Base-by-base conservation (phyloP, 2,329 filamentous ascomycete species). In the Ophiostoma pallidulum region DNA sequence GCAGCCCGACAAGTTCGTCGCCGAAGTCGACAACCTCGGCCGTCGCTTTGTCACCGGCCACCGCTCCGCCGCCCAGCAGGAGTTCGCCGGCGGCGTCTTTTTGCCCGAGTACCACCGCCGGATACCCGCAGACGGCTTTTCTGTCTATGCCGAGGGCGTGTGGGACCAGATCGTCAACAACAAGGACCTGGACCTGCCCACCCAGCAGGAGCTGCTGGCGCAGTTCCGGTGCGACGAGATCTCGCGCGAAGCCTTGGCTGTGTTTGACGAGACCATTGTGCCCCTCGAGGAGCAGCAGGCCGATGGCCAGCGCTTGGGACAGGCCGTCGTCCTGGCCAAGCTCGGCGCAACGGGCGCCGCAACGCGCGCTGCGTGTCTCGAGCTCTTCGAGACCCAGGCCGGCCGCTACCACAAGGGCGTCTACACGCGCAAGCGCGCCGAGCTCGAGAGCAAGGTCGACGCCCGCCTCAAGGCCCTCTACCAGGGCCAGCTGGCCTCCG, bases 91-190 rank as follows among this genome's bases (percentile, higher is more conserved):
- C 13, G 86, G 86, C 4, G 77, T 98, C 4, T 92, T 98, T 62
- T 69, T 97, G 37, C 84, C 92, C 19, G 90, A 96, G 59, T 98
- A 98, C 63, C 92, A 98, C 67, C 78, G 92, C 52, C 78, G 92
- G 49, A 98, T 98, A 54, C 92, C 92, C 10, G 92, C 92, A 9
- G 92, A 98, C 64, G 92, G 92, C n/a, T 92, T 97, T 62, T 86
- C 91, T 0, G 75, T 89, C 51, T 98, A 98, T 59, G 90, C 92
- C 0, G 82, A 92, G 62, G 88, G 90, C 35, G 80, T 98, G 38
- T 98, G 92, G 92, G 90, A 97, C 59, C 91, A 97, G 67, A 98
- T 98, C 61, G 90, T 95, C 58, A 86, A 91, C 71, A 98, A 98
- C 74, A 98, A 98, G 67, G 92, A 98, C 60, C 74, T 98, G 47